phyloP scores from a whole-genome alignment of 352 stramenopile genomes.

The Phytophthora ohioensis region DNA sequence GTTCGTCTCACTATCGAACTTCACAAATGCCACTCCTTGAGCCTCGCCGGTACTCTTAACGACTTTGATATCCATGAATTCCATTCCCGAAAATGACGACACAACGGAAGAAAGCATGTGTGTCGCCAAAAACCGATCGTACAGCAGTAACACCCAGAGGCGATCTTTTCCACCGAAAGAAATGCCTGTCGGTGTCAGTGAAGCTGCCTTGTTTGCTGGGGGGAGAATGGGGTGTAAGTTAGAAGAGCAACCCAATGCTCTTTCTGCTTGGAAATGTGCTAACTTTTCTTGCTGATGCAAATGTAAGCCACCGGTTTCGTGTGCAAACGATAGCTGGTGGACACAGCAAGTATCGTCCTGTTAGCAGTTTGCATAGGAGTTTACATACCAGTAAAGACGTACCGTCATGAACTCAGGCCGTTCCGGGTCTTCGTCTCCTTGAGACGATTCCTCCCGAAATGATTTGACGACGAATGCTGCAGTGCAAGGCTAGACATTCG shows the following conservation, averaged over 20 bases:
- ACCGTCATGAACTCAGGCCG: conserved; percentile 66
- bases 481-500: conserved; percentile 48
- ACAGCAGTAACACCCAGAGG: conserved; percentile 77
- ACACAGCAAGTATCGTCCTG: conserved; percentile 7
- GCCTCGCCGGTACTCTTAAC: conserved; percentile 65
- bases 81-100: conserved; percentile 68
- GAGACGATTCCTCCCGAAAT: conserved; percentile 52
- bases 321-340: conserved; percentile 58
- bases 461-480: conserved; percentile 64
- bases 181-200: conserved; percentile 12
- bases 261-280: conserved; percentile 15
- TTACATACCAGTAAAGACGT: background rate
- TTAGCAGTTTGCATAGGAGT: conserved; percentile 5
- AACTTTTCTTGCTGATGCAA: conserved; percentile 22
- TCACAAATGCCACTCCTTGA: conserved; percentile 80
- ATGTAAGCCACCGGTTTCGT: conserved; percentile 30
- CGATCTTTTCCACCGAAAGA: conserved; percentile 34
- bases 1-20: conserved; percentile 66
- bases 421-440: conserved; percentile 44
- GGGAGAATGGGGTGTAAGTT: conserved; percentile 2
- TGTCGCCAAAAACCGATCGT: conserved; percentile 69
- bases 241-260: background rate
- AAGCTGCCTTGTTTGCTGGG: conserved; percentile 11
- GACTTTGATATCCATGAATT: conserved; percentile 87
- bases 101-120: conserved; percentile 71